These are phyloP conservation scores for Ustilago bromivora DNA, from an alignment of 1,284 basidiomycete genomes.

Conservation along the genomic window DNA sequence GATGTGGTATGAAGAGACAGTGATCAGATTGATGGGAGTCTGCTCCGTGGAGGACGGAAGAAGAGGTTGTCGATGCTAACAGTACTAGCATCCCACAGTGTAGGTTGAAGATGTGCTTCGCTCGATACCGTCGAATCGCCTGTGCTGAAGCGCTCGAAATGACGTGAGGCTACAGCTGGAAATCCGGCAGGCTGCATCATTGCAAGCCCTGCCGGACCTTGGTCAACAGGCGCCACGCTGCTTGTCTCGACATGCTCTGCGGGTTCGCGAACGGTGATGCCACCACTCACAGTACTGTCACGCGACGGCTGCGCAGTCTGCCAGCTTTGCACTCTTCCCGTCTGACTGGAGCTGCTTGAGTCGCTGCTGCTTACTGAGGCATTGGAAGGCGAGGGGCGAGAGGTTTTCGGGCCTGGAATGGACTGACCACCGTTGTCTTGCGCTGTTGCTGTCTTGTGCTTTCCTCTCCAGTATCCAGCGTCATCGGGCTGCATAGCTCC, in stretches of 20 bases:
- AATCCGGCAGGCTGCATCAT: background rate
- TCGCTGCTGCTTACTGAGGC: slow-evolving; percentile 5
- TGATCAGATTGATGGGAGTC: slow-evolving; percentile 4
- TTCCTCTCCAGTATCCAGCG: background rate
- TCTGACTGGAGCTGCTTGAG: background rate
- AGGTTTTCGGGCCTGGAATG: background rate
- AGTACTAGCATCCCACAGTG: slow-evolving; percentile 27
- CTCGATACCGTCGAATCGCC: slow-evolving; percentile 16
- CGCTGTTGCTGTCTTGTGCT: background rate
- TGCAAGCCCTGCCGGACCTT: background rate
- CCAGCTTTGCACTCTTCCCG: background rate
- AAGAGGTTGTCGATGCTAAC: slow-evolving; percentile 29
- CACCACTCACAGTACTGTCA: background rate
- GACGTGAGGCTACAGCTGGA: background rate
- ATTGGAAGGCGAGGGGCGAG: background rate
- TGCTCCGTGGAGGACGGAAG: slow-evolving; percentile 28
- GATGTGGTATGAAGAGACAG: background rate
- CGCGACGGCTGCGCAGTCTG: background rate
- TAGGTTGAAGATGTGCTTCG: background rate
- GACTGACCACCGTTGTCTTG: background rate
- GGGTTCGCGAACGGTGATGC: background rate
- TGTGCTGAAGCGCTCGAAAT: background rate
- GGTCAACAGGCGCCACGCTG: background rate
- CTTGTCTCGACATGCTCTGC: background rate
- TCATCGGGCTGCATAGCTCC: background rate